Evolutionary conservation across 1,284 basidiomycete genomes (phyloP), one percentile per base, ranked within the genome.

Genomic region (Fomitiporia mediterranea): DNA sequence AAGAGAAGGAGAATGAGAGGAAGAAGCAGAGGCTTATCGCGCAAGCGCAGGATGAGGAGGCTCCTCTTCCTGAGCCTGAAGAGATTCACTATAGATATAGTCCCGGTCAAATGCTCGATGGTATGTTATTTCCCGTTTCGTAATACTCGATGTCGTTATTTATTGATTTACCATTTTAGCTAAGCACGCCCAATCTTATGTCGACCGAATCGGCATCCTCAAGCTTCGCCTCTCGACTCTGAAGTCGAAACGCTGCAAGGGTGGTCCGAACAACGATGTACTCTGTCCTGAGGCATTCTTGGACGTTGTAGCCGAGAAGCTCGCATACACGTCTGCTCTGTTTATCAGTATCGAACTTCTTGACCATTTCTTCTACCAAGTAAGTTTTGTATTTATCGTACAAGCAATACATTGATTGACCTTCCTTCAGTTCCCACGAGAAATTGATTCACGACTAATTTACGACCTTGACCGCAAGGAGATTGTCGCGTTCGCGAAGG

Each of bases 271-370:
- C 46, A 90, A 82, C 61, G 89, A 95, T 55, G 79, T 86, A 2
- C 82, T 98, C 67, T 99, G 97, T 70, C 97, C 97, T 0, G 97
- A 99, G 69, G 89, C 91, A 0, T 99, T 99, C 80, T 78, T 99
- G 59, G 89, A 94, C 64, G 93, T 97, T 28, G 94, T 99, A 8
- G 93, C 96, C 2, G 94, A 98, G 70, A 98, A 99, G 72, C 79
- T 99, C 34, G 94, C 96, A 0, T 91, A 95, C 68, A 98, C 95
- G 0, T 91, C 93, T 0, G 86, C 95, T 1, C 94, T 98, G 90
- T 99, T 99, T 72, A 96, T 99, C 78, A 98, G 92, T 72, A 95
- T 98, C 58, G 96, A 99, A 70, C 77, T 99, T 7, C 81, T 99
- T 1, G 91, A 95, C 66, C 94, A 98, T 67, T 99, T 99, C 80